phyloP scores from a whole-genome alignment of 2,329 filamentous ascomycete species.

The Lachnellula subtilissima region DNA sequence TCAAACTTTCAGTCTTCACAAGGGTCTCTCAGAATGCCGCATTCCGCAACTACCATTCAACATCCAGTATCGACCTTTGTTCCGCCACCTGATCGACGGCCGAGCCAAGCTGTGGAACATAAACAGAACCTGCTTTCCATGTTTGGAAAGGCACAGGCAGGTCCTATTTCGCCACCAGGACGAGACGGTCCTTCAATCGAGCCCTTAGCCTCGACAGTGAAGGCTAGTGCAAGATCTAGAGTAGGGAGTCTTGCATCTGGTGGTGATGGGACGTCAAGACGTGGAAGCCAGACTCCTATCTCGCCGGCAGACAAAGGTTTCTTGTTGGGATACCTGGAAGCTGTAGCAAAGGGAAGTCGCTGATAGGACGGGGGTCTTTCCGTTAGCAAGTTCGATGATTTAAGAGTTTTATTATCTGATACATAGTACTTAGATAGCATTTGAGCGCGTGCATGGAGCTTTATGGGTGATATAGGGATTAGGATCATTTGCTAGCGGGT shows the following conservation, averaged over 20 bases:
- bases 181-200: constrained; percentile 9
- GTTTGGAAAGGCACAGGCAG: constrained; percentile 22
- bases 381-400: not conserved
- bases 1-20: not conserved
- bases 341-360: constrained; percentile 27
- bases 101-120: constrained; percentile 40
- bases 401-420: not conserved
- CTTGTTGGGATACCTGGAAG: constrained; percentile 68
- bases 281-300: constrained; percentile 50
- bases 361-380: not conserved
- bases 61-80: not conserved
- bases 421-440: not conserved
- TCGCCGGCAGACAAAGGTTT: constrained; percentile 72
- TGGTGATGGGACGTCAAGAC: constrained; percentile 30
- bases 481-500: not conserved
- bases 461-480: not conserved
- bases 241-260: constrained; percentile 26
- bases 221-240: constrained; percentile 25
- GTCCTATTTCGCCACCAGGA: constrained; percentile 5
- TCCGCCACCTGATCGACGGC: constrained; percentile 31
- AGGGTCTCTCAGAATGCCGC: not conserved
- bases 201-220: constrained; percentile 9
- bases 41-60: not conserved
- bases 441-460: not conserved
- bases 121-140: constrained; percentile 39